A percentile compares a stretch with the other conserved stretches of the same genome.
Evolutionary conservation across 2,329 filamentous ascomycete species (phyloP).

Genomic region (Alternaria panax): DNA sequence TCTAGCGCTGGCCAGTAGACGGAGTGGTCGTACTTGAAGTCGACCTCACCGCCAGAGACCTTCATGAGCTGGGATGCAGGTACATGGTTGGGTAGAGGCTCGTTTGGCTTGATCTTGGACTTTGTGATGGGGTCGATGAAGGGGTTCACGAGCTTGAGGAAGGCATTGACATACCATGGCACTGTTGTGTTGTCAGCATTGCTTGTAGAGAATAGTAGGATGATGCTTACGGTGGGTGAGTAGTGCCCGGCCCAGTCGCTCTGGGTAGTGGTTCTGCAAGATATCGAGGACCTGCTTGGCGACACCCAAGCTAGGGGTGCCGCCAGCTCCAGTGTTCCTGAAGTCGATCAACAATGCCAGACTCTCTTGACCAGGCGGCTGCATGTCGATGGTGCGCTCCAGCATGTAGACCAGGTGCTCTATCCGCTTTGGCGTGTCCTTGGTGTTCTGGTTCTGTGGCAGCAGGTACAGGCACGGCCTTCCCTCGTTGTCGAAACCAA

Average conservation of each 20-base stretch:
- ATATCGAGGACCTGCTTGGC: constrained; percentile 88
- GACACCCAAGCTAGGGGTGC: constrained; percentile 77
- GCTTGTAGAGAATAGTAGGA: not conserved
- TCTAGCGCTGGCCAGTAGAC: constrained; percentile 89
- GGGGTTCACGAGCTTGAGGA: constrained; percentile 94
- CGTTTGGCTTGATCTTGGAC: constrained; percentile 97
- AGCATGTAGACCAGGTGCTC: constrained; percentile 97
- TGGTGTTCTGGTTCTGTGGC: constrained; percentile 91
- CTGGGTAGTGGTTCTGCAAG: constrained; percentile 94
- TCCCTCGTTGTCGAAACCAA: constrained; percentile 85
- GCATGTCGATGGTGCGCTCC: constrained; percentile 85
- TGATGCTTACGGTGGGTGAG: constrained; percentile 78
- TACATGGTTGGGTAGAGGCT: constrained; percentile 83
- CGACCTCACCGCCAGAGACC: constrained; percentile 76
- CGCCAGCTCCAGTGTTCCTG: constrained; percentile 76
- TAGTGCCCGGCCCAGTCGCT: constrained; percentile 85
- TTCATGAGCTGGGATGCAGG: constrained; percentile 83
- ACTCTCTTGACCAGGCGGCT: constrained; percentile 86
- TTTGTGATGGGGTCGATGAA: constrained; percentile 96
- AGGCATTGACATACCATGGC: constrained; percentile 88
- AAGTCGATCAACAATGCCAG: constrained; percentile 91
- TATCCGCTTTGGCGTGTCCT: constrained; percentile 82
- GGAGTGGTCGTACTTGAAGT: constrained; percentile 90
- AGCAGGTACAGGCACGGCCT: constrained; percentile 92
- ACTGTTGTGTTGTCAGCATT: constrained; percentile 60